These are phyloP conservation scores for Protomyces gravidus DNA, from an alignment of 1,139 yeast genomes.

Conservation along the genomic window DNA sequence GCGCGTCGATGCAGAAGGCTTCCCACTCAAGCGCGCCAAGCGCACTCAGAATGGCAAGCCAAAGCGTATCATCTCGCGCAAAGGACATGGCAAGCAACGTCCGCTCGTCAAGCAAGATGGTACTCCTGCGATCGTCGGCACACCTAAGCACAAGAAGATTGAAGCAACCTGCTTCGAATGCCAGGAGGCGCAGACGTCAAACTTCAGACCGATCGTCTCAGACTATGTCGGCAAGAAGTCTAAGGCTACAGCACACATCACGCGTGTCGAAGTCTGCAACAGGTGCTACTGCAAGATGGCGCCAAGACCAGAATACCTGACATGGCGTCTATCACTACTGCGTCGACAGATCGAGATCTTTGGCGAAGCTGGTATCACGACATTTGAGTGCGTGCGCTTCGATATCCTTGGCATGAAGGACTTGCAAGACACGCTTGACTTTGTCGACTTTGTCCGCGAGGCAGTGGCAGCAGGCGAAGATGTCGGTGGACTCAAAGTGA, in stretches of 20 bases:
- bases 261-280: conserved; percentile 23
- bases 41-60: neutral
- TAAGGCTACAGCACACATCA: conserved; percentile 7
- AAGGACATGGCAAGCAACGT: neutral
- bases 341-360: conserved; percentile 14
- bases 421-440: conserved; percentile 9
- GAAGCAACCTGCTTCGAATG: conserved; percentile 18
- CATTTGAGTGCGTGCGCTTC: conserved; percentile 6
- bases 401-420: neutral
- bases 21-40: conserved; percentile 1
- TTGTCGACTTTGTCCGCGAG: conserved; percentile 4
- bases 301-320: conserved; percentile 17
- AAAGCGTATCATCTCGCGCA: neutral
- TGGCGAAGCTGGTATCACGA: conserved; percentile 8
- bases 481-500: conserved; percentile 16
- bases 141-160: conserved; percentile 16
- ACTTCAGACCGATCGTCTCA: conserved; percentile 25
- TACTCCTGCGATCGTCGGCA: neutral
- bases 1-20: neutral
- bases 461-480: conserved; percentile 4
- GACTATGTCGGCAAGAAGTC: conserved; percentile 26
- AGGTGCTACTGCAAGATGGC: conserved; percentile 28
- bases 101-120: neutral
- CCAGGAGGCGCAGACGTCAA: conserved; percentile 19
- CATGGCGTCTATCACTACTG: conserved; percentile 23